Conservation (phyloP, 2,329 filamentous ascomycete genomes). For the Fusarium caatingaense region DNA sequence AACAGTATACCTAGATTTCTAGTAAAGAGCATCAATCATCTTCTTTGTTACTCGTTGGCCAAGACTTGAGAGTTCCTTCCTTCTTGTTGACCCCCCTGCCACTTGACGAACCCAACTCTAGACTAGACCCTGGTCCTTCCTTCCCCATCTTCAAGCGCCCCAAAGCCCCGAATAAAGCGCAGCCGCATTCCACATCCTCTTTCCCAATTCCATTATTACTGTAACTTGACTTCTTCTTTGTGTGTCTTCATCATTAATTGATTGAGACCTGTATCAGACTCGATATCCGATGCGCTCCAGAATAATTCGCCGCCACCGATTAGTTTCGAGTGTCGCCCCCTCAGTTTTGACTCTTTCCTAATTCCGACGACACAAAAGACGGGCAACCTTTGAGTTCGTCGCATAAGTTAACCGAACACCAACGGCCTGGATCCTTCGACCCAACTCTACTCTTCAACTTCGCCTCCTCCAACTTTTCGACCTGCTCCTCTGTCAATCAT, state of each 20-base stretch:
- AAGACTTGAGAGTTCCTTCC: neutral
- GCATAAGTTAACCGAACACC: conserved; percentile 6
- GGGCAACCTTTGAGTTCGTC: conserved; percentile 3
- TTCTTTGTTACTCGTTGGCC: neutral
- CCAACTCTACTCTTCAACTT: conserved; percentile 19
- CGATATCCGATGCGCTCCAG: conserved; percentile 3
- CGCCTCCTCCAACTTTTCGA: conserved; percentile 26
- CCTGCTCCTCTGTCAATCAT: neutral
- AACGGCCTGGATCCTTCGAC: conserved; percentile 16
- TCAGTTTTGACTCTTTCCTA: neutral
- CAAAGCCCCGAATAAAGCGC: conserved; percentile 33
- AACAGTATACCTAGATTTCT: neutral
- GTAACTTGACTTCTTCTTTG: neutral
- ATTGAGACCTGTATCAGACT: neutral
- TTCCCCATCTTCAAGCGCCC: conserved; percentile 20
- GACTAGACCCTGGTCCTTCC: conserved; percentile 12
- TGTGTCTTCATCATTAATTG: neutral
- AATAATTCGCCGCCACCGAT: conserved; percentile 8
- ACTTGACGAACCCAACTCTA: neutral
- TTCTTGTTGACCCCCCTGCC: neutral
- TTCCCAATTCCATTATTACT: neutral
- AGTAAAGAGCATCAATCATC: neutral
- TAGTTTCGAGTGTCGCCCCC: conserved; percentile 7
- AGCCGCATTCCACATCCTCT: conserved; percentile 5
- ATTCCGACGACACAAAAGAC: neutral